These are phyloP conservation scores for Talaromyces verruculosus DNA, from an alignment of 2,329 filamentous ascomycete species.

Conservation along the genomic window DNA sequence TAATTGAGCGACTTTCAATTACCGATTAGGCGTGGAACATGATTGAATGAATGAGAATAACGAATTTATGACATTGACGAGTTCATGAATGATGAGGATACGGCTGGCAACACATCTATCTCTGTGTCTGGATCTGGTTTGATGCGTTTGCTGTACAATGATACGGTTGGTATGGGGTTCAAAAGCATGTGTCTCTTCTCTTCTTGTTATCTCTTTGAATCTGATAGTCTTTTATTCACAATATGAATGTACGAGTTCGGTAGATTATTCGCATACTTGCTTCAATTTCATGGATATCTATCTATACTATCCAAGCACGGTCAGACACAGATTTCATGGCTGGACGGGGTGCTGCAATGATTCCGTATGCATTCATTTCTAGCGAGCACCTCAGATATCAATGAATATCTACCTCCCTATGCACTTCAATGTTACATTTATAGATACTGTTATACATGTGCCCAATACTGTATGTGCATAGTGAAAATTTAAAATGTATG, in stretches of 20 bases:
- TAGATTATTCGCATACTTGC: neutral
- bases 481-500: neutral
- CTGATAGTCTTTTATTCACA: neutral
- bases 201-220: neutral
- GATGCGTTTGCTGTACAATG: neutral
- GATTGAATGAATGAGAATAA: neutral
- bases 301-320: too few relatives aligned
- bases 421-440: too few relatives aligned
- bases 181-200: conserved; percentile 2
- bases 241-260: neutral
- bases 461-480: neutral
- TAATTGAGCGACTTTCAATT: conserved; percentile 33
- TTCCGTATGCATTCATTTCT: neutral
- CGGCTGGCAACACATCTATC: neutral
- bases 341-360: neutral
- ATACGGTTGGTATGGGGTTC: neutral
- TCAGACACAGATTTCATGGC: neutral
- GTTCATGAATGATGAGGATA: conserved; percentile 1
- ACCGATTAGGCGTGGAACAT: neutral
- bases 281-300: too few relatives aligned
- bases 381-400: too few relatives aligned
- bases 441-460: too few relatives aligned
- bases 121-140: neutral
- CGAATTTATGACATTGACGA: neutral
- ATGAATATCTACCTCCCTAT: too few relatives aligned